Evolutionary conservation across 1,139 yeast species (phyloP), one percentile per base, ranked within the genome.

Genomic region (Geotrichum citri-aurantii): DNA sequence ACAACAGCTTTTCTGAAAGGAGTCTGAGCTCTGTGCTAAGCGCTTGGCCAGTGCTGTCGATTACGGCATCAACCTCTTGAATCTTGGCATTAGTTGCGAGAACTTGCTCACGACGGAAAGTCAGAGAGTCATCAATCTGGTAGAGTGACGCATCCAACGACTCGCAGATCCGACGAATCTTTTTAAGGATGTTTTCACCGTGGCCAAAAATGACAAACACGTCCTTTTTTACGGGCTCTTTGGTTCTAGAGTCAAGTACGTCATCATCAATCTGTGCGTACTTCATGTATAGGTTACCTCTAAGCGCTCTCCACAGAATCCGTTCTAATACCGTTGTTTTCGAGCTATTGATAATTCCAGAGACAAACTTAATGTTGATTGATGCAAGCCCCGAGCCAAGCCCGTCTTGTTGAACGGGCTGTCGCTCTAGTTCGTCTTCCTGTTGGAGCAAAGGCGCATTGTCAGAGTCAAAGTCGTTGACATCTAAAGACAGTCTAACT

Each of bases 171-270:
- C 83, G 84, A 62, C 81, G 81, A 57, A 92, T 88, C 66, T 90
- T 82, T 58, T 78, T 73, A 57, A 85, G 78, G 62, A 92, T 79
- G 58, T 82, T 77, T 53, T 83, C 84, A 62, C 99, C 99, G 70
- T 93, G 99, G 42, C 95, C 86, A 71, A 88, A 91, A 17, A 91
- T 84, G 56, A 93, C 82, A 68, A 92, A 91, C 7, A 88, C 88
- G 66, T 83, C 86, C 71, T 88, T 88, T 58, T 76, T 78, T n/a
- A 82, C 77, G 33, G 73, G 71, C 56, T 78, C 79, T 55, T 80
- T 76, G 10, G 81, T 68, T 62, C 77, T 78, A 14, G 79, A 74
- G 59, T 83, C 85, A 56, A 78, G 76, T 53, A 82, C 73, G 26
- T 84, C 81, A 65, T 85, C 86, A 2, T 79, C 75, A 62, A 91